phyloP scores from a whole-genome alignment of 192 early-diverging fungal genomes.

The Podila epicladia region DNA sequence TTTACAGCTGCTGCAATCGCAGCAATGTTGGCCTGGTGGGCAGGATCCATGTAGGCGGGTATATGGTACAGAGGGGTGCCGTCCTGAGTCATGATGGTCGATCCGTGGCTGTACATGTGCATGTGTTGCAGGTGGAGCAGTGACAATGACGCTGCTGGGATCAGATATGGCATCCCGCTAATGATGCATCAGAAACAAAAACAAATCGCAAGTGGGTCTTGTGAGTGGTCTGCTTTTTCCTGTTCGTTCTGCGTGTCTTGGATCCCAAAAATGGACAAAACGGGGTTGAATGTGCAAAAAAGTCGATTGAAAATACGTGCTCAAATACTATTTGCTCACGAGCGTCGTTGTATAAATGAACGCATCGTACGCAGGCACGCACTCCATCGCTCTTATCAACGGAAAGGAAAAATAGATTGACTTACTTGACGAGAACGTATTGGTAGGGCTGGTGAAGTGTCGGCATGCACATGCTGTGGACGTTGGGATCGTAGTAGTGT shows the following conservation, averaged over 20 bases:
- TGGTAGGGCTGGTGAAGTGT: slow-evolving; percentile 20
- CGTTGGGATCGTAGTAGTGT: not conserved
- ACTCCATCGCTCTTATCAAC: not conserved
- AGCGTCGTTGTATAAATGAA: not conserved
- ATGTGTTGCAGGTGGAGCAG: slow-evolving; percentile 35
- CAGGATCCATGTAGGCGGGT: slow-evolving; percentile 4
- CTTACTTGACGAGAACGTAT: slow-evolving; percentile 47
- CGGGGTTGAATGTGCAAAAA: not conserved
- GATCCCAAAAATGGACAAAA: not conserved
- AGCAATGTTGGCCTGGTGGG: slow-evolving; percentile 7
- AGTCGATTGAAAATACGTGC: slow-evolving; percentile 26
- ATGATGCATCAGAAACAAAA: not conserved
- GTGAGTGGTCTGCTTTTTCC: not conserved
- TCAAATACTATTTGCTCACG: slow-evolving; percentile 45
- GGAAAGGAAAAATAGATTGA: not conserved
- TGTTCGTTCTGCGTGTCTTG: not conserved
- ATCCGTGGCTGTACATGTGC: slow-evolving; percentile 8
- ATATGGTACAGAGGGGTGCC: slow-evolving; percentile 4
- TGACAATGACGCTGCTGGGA: slow-evolving; percentile 35
- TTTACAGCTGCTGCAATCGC: slow-evolving; percentile 4
- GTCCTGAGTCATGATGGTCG: not conserved
- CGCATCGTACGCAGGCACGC: no score
- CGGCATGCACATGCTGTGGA: not conserved
- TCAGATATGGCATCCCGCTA: slow-evolving; percentile 56
- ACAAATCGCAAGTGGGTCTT: not conserved